Base-by-base conservation (phyloP, 228 moss, liverwort and hornwort genomes). In the Sphagnum magellanicum region DNA sequence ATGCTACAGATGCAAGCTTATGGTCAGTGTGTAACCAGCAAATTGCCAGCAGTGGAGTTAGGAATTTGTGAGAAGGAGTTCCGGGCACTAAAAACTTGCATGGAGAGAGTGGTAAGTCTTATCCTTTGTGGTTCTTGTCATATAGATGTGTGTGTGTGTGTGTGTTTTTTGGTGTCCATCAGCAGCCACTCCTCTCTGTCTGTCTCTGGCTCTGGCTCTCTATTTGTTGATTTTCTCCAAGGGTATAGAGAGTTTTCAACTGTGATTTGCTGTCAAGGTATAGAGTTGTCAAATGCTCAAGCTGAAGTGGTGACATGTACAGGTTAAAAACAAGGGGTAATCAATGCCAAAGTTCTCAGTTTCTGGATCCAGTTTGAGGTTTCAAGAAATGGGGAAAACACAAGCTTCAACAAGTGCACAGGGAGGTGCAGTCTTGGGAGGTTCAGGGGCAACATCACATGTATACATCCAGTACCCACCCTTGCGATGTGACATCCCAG, bases 41-140 rank as follows among this genome's bases (percentile, higher is more conserved):
- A 87, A 70, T 76, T 83, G 71, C 83, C 83, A 16, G 76, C 80
- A 49, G 68, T 83, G 4, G 83, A 83, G 63, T 75, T 74, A 73
- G 92, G 89, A 63, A 88, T 95, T 87, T 92, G 95, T 75, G 75
- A 84, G 77, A 89, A 85, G 64, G 92, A 92, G 73, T 95, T 95
- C 72, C 48, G 79, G 74, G 66, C 68, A 69, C 78, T 95, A 60
- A 92, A 84, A 79, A 67, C 63, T 62, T 92, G 95, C 73, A 75
- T 95, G 60, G 85, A 87, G 77, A 83, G 85, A 70, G 83, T 70
- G 64, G 84, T 95, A 81, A 74, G 77, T 48, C 52, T 12, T 50
- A 62, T 11, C 62, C 51, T 11, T 50, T 49, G 46, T 5, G 1
- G 1, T 8, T 55, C 14, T 65, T 51, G 32, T 72, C 50, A 6